These are phyloP conservation scores for Phytophthora pisi DNA, from an alignment of 352 stramenopile species.

Conservation along the genomic window DNA sequence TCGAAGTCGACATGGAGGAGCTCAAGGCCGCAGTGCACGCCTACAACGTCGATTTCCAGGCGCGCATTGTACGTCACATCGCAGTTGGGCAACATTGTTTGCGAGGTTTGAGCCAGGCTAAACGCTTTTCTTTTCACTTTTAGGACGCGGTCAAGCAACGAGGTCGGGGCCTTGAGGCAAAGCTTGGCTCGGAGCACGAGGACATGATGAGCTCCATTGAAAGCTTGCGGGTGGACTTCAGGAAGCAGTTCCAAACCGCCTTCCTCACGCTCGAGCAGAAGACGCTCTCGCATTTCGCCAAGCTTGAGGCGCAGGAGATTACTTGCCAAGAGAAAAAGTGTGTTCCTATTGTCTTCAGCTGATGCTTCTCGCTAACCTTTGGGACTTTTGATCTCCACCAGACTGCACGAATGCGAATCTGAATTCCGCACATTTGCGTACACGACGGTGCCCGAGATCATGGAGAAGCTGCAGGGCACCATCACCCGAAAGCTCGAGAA, in stretches of 20 bases:
- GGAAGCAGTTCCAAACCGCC: slow-evolving; percentile 52
- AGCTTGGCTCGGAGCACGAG: slow-evolving; percentile 58
- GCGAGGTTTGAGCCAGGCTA: no score
- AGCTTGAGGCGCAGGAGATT: slow-evolving; percentile 60
- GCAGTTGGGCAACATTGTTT: no score
- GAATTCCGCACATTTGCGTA: slow-evolving; percentile 77
- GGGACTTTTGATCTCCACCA: slow-evolving; percentile 18
- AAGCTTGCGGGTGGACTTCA: slow-evolving; percentile 50
- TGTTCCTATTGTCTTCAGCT: neutral
- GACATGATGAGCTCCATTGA: slow-evolving; percentile 67
- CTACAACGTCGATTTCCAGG: slow-evolving; percentile 87
- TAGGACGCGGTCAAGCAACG: slow-evolving; percentile 77
- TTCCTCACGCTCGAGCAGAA: slow-evolving; percentile 66
- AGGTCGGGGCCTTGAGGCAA: slow-evolving; percentile 53
- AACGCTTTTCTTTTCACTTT: neutral
- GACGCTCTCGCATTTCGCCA: slow-evolving; percentile 63
- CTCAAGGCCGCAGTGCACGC: slow-evolving; percentile 78
- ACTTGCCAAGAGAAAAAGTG: slow-evolving; percentile 53
- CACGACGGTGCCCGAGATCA: slow-evolving; percentile 86
- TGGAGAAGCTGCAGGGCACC: slow-evolving; percentile 86
- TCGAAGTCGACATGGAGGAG: slow-evolving; percentile 84
- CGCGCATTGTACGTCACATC: slow-evolving; percentile 58
- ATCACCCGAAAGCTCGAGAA: slow-evolving; percentile 91
- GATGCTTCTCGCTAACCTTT: neutral
- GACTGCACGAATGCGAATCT: slow-evolving; percentile 54